phyloP scores from a whole-genome alignment of 169 alveolate genomes.

The Cryptosporidium andersoni region DNA sequence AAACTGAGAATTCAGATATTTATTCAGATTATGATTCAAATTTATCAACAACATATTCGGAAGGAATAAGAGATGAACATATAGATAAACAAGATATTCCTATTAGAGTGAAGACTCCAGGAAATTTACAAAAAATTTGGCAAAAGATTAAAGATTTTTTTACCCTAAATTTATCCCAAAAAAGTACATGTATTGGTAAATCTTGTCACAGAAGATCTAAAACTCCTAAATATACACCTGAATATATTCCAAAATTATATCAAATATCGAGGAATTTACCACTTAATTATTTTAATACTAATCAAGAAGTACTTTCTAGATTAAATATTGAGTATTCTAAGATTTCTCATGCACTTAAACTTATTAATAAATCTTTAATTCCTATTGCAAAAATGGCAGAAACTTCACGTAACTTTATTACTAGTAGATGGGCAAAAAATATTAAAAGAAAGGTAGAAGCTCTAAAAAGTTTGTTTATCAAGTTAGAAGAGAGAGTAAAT shows the following conservation, averaged over 20 bases:
- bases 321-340: slow-evolving; percentile 41
- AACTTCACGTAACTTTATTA: slow-evolving; percentile 33
- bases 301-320: slow-evolving; percentile 36
- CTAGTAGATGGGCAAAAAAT: slow-evolving; percentile 55
- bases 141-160: not conserved
- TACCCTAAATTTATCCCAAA: not conserved
- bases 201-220: slow-evolving; percentile 17
- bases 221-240: slow-evolving; percentile 33
- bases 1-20: not conserved
- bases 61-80: not conserved
- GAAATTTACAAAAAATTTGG: not conserved
- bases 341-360: slow-evolving; percentile 28
- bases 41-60: not conserved
- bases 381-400: slow-evolving; percentile 41
- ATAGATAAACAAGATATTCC: not conserved
- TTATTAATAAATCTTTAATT: slow-evolving; percentile 21
- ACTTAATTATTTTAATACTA: slow-evolving; percentile 8
- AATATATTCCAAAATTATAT: slow-evolving; percentile 28
- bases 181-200: not conserved
- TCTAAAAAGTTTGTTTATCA: slow-evolving; percentile 13
- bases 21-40: not conserved
- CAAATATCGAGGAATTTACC: slow-evolving; percentile 34
- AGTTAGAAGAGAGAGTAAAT: slow-evolving; percentile 19
- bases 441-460: slow-evolving; percentile 6
- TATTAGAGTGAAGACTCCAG: not conserved